Evolutionary conservation across 139 green algal genomes (phyloP), one percentile per base, ranked within the genome.

Genomic region (Eudorina sp.): DNA sequence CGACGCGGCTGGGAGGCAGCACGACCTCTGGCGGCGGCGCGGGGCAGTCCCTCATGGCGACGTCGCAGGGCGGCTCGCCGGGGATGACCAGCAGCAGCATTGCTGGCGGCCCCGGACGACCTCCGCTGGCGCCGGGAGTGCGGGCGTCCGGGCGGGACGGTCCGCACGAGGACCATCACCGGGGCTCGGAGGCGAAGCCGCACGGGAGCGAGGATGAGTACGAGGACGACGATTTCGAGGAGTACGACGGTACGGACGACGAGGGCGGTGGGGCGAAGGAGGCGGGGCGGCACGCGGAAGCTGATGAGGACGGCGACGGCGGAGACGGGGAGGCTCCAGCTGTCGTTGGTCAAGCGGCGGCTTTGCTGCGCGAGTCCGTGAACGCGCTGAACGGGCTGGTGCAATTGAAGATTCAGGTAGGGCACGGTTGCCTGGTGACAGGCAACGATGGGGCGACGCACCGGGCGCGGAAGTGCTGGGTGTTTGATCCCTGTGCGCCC

Each of bases 401-500:
- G 34, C 64, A 88, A 34, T 38, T 88, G 11, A 88, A 88, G 46
- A 79, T 88, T 31, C 31, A 80, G 82, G 79, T 85, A 27, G 55
- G 55, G 51, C 16, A 16, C 13, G 51, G 51, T 58, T 13, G 51
- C n/a, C n/a, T n/a, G n/a, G n/a, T n/a, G n/a, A n/a, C n/a, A n/a
- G n/a, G n/a, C n/a, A n/a, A n/a, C n/a, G n/a, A n/a, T n/a, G n/a
- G n/a, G n/a, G n/a, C n/a, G n/a, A n/a, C n/a, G n/a, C n/a, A n/a
- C n/a, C n/a, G n/a, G n/a, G n/a, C n/a, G n/a, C n/a, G n/a, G n/a
- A n/a, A n/a, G n/a, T n/a, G n/a, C n/a, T n/a, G n/a, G n/a, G n/a
- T n/a, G n/a, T n/a, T n/a, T n/a, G n/a, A n/a, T n/a, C n/a, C n/a
- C n/a, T n/a, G n/a, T n/a, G n/a, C n/a, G n/a, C n/a, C n/a, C n/a